phyloP scores from a whole-genome alignment of 139 green algal species.

The Eudorina sp. region DNA sequence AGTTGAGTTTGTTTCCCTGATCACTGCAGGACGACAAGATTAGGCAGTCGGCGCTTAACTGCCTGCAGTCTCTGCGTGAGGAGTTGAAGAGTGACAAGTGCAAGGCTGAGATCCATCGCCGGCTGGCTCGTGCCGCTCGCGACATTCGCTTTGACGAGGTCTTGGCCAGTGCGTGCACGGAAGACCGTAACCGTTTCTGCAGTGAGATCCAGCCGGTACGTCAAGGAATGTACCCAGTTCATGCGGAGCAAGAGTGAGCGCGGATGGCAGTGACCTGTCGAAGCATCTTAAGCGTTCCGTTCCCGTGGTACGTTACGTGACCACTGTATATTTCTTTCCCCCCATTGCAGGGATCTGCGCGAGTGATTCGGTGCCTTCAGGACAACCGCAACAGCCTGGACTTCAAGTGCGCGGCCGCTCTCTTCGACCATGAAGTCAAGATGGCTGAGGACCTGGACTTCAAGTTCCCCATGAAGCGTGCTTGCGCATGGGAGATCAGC shows the following conservation, averaged over 20 bases:
- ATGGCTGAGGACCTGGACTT: slow-evolving; percentile 91
- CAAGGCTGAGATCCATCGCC: slow-evolving; percentile 63
- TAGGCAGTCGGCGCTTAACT: slow-evolving; percentile 55
- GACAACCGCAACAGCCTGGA: slow-evolving; percentile 77
- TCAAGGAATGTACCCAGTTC: not conserved
- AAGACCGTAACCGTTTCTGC: slow-evolving; percentile 76
- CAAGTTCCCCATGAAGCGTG: slow-evolving; percentile 87
- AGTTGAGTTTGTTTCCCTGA: too few relatives aligned
- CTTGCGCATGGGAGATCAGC: slow-evolving; percentile 83
- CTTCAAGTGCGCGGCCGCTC: slow-evolving; percentile 73
- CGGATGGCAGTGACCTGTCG: too few relatives aligned
- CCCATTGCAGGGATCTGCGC: slow-evolving; percentile 73
- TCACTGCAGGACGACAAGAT: slow-evolving; percentile 57
- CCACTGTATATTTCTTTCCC: not conserved
- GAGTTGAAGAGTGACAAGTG: slow-evolving; percentile 68
- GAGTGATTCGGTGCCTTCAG: slow-evolving; percentile 91
- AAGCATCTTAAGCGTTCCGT: too few relatives aligned
- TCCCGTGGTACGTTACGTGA: not conserved
- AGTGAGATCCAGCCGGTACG: slow-evolving; percentile 71
- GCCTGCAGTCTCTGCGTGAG: slow-evolving; percentile 70
- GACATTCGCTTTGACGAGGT: slow-evolving; percentile 92
- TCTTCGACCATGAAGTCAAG: slow-evolving; percentile 85
- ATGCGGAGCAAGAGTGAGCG: not conserved
- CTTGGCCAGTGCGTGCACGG: slow-evolving; percentile 78
- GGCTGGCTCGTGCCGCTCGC: slow-evolving; percentile 68